phyloP scores from a whole-genome alignment of 2,329 filamentous ascomycete species.

The Trichocomaceae sp. region DNA sequence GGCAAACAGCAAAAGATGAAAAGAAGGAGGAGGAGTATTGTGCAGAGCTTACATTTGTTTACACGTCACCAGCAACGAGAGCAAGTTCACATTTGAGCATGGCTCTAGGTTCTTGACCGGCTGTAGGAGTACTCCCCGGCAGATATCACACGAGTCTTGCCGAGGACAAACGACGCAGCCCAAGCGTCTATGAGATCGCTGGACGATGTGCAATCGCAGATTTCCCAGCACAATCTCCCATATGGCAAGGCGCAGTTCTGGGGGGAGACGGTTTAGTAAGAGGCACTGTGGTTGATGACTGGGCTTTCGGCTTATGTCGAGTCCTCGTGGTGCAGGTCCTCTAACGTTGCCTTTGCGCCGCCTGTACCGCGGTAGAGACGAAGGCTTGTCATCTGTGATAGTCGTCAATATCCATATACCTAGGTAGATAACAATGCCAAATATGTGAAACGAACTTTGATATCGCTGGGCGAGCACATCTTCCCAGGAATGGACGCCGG shows the following conservation, averaged over 20 bases:
- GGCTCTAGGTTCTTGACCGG: conserved; percentile 20
- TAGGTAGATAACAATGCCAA: neutral
- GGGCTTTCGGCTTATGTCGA: conserved; percentile 15
- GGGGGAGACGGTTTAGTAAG: conserved; percentile 28
- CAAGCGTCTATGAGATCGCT: conserved; percentile 25
- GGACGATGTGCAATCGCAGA: conserved; percentile 31
- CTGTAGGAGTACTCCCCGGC: conserved; percentile 25
- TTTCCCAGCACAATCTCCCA: conserved; percentile 30
- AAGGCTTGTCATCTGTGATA: conserved; percentile 14
- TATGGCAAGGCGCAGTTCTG: conserved; percentile 32
- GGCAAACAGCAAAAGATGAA: neutral
- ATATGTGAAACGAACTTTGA: conserved; percentile 25
- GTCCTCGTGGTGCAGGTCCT: conserved; percentile 11
- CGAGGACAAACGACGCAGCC: conserved; percentile 28
- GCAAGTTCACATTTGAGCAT: conserved; percentile 16
- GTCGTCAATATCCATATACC: neutral
- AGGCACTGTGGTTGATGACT: conserved; percentile 21
- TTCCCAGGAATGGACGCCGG: conserved; percentile 36
- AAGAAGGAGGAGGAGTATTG: neutral
- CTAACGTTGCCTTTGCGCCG: conserved; percentile 12
- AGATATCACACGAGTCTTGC: conserved; percentile 28
- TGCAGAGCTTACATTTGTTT: conserved; percentile 27
- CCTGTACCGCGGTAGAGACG: conserved; percentile 13
- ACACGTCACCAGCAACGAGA: conserved; percentile 28
- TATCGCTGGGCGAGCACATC: conserved; percentile 36